Base-by-base conservation (phyloP, 148 eudicot species). In the Amaranthus cruentus region DNA sequence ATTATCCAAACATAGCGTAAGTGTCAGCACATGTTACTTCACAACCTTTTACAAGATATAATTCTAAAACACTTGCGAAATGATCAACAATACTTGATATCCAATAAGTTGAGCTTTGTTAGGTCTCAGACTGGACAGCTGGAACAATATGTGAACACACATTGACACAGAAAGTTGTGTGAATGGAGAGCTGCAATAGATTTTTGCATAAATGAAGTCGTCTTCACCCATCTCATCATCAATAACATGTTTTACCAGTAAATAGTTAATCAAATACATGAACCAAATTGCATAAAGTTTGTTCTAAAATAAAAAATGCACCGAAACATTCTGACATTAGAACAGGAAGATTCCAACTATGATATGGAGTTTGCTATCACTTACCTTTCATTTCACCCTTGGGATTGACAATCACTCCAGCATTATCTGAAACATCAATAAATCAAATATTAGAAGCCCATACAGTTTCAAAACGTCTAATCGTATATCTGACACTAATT, bases 331-430 rank as follows among this genome's bases (percentile, higher is more conserved):
- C 21, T 42, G 28, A 9, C 21, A 38, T 5, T 2, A 44, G 47
- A 21, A 49, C 21, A 13, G 43, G 11, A 58, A 7, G 38, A 28
- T 28, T 28, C 13, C 1, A 7, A 48, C 0, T 3, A n/a, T 42
- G 1, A 4, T 2, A 55, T 4, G 3, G 9, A 12, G 15, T 15
- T 38, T 48, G 47, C 2, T 42, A 65, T 38, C 0, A 46, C 0
- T 28, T 84, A 87, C 90, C 90, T 83, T 87, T 84, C 90, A 87
- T 87, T 77, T 87, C 90, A 61, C 90, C 86, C 73, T 85, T 85
- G 2, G 86, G 88, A 52, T 83, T 85, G 55, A 85, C 84, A 60
- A 85, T 85, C 21, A 87, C 90, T 72, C 90, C 88, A 81, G 88
- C 88, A 77, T 87, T 87, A 73, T 85, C 90, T 87, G 79, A 64